Evolutionary conservation across 2,329 filamentous ascomycete species (phyloP), one percentile per base, ranked within the genome.

Genomic region (Chalaropsis thielavioides): DNA sequence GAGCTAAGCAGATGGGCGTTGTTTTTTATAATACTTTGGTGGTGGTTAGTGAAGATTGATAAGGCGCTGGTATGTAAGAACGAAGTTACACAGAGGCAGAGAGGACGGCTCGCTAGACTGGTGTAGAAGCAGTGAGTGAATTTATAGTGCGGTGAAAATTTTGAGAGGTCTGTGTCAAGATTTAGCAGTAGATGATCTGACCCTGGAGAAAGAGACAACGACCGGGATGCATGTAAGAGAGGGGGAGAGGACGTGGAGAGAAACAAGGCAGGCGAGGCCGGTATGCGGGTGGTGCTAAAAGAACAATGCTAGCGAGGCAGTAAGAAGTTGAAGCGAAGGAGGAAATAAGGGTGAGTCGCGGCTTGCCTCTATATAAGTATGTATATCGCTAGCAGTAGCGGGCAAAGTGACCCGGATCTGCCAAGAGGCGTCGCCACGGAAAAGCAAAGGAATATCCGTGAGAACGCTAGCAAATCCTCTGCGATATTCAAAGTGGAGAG

Each of bases 91-190:
- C 7, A 8, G 35, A 4, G 35, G 8, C 35, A 38, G 3, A 38
- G 35, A 38, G 3, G 10, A 38, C 4, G 7, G 8, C 35, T 38
- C 1, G 35, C 35, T 6, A 8, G 7, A 38, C 35, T 38, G 4
- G 35, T 7, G 35, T 38, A 8, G 35, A 22, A 10, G 17, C 27
- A 38, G 54, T n/a, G 54, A 19, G 27, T 22, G 8, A 38, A 58
- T 58, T 58, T 58, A 31, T 58, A 38, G 31, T n/a, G 54, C 8
- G 27, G 27, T 58, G 54, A 58, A 58, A 58, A 58, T 38, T 58
- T 58, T 58, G 54, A 22, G 27, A 11, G 54, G 54, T 58, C 51
- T 58, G 54, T 58, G 24, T 58, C 54, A 58, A 58, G 54, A 35
- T 3, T 6, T 38, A 10, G 46, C 46, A 51, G 46, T 51, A 24